Percentiles rank a stretch among this genome's conserved stretches.
Conservation (phyloP, 2,329 filamentous ascomycete genomes). For the Beauveria asiatica region DNA sequence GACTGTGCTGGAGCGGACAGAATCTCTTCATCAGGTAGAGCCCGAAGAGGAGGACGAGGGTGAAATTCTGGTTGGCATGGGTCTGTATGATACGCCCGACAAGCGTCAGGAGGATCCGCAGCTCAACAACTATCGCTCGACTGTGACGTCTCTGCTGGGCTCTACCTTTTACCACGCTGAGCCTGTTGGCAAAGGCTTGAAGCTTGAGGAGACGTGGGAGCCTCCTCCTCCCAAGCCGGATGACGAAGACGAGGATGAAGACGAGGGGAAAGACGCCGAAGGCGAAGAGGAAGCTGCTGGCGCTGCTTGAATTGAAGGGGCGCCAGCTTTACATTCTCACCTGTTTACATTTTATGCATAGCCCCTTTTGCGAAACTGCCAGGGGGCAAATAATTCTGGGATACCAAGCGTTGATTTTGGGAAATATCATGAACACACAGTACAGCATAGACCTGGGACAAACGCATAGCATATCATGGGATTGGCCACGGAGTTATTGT, state of each 20-base stretch:
- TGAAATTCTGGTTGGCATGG: constrained; percentile 74
- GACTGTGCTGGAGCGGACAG: constrained; percentile 34
- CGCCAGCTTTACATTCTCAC: background rate
- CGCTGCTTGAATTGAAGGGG: constrained; percentile 12
- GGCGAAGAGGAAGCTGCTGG: constrained; percentile 32
- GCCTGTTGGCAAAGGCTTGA: constrained; percentile 62
- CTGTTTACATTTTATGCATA: background rate
- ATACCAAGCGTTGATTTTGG: constrained; percentile 6
- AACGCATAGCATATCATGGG: background rate
- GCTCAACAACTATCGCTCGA: constrained; percentile 46
- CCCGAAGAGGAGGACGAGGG: constrained; percentile 50
- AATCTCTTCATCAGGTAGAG: constrained; percentile 39
- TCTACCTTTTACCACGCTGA: constrained; percentile 36
- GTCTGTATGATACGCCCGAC: constrained; percentile 67
- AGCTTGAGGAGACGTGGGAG: constrained; percentile 73
- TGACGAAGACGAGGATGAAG: constrained; percentile 45
- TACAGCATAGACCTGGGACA: constrained; percentile 1
- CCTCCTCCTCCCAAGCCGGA: constrained; percentile 59
- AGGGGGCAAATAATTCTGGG: background rate
- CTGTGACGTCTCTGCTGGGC: constrained; percentile 46
- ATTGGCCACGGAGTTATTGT: constrained; percentile 4
- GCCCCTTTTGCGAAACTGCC: background rate
- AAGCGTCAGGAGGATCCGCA: constrained; percentile 40
- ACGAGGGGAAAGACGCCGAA: constrained; percentile 38
- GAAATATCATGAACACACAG: background rate